Evolutionary conservation across 441 rosid genomes (phyloP).

Genomic region (Syzygium malaccense): DNA sequence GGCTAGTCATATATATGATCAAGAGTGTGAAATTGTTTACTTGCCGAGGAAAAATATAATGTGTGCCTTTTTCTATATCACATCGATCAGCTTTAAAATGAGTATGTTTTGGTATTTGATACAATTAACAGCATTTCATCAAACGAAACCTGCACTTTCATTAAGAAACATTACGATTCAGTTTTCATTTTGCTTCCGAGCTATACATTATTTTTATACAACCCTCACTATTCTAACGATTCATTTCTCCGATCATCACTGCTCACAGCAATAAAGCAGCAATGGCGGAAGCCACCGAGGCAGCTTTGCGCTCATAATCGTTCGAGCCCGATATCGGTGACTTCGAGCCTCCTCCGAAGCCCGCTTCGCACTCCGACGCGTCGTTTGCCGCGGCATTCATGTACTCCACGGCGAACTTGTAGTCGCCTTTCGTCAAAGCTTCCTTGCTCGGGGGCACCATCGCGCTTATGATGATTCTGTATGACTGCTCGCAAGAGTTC

Average conservation of each 20-base stretch:
- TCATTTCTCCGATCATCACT: neutral
- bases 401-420: constrained; percentile 9
- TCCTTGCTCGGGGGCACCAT: constrained; percentile 12
- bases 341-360: neutral
- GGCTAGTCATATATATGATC: neutral
- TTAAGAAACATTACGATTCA: neutral
- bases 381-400: constrained; percentile 7
- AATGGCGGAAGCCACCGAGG: neutral
- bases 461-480: constrained; percentile 5
- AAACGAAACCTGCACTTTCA: neutral
- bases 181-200: neutral
- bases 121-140: neutral
- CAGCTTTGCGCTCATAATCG: neutral
- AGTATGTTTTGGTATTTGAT: neutral
- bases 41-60: neutral
- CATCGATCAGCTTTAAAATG: neutral
- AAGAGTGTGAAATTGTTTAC: neutral
- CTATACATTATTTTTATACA: neutral
- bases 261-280: neutral
- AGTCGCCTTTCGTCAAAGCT: constrained; percentile 8
- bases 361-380: constrained; percentile 8
- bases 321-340: neutral
- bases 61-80: neutral
- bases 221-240: neutral
- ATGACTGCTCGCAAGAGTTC: constrained; percentile 4